These are phyloP conservation scores for Houttuynia cordata DNA, from an alignment of 164 flowering plant genomes.

Conservation along the genomic window DNA sequence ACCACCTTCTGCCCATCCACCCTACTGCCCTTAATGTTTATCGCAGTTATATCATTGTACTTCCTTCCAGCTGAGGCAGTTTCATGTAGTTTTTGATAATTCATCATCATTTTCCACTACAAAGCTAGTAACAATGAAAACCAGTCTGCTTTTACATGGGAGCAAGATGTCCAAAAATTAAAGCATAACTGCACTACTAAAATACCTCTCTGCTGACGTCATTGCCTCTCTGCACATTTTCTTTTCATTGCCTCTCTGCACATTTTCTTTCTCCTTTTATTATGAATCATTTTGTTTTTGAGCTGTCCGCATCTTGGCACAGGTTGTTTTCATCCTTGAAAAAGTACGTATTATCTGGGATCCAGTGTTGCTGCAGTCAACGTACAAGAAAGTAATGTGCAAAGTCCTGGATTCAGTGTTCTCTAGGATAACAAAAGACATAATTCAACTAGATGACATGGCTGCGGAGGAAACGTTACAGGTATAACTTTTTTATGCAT, in stretches of 20 bases:
- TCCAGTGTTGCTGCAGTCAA: slow-evolving; percentile 60
- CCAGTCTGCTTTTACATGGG: too few species aligned
- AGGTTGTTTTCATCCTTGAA: slow-evolving; percentile 86
- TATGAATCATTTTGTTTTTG: not conserved
- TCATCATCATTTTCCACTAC: too few species aligned
- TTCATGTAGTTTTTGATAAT: too few species aligned
- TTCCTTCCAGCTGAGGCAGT: too few species aligned
- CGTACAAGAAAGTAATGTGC: slow-evolving; percentile 62
- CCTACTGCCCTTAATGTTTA: too few species aligned
- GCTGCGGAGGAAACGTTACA: slow-evolving; percentile 95
- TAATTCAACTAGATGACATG: slow-evolving; percentile 83
- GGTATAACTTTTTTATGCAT: slow-evolving; percentile 20
- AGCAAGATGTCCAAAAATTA: too few species aligned
- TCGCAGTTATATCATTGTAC: too few species aligned
- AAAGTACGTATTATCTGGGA: slow-evolving; percentile 90
- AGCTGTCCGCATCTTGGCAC: slow-evolving; percentile 8
- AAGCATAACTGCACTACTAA: too few species aligned
- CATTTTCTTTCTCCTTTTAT: not conserved
- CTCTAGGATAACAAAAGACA: slow-evolving; percentile 51
- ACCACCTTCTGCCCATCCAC: too few species aligned
- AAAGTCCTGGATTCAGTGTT: slow-evolving; percentile 57
- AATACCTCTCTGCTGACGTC: too few species aligned
- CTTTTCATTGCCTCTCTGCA: not conserved
- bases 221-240: too few species aligned
- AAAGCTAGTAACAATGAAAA: too few species aligned